Conservation (phyloP, 345 rosid genomes). For the Streptanthus diversifolius region DNA sequence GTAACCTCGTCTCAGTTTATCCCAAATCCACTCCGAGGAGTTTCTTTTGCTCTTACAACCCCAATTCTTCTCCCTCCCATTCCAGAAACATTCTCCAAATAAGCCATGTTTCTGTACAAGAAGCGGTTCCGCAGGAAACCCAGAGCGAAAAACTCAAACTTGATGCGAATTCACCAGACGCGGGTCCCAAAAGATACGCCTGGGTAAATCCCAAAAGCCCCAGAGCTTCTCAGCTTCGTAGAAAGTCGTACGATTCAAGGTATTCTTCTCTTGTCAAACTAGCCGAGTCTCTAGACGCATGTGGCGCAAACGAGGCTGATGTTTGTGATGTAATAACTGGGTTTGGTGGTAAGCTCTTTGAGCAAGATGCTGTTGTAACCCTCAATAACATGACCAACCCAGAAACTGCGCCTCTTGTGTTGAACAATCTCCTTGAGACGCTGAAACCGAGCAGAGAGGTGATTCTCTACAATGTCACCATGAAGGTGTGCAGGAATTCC, state of each 20-base stretch:
- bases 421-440: slow-evolving; percentile 46
- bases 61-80: slow-evolving; percentile 24
- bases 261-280: slow-evolving; percentile 58
- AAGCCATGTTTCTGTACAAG: slow-evolving; percentile 52
- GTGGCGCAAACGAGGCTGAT: slow-evolving; percentile 39
- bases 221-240: slow-evolving; percentile 61
- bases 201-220: slow-evolving; percentile 92
- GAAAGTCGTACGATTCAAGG: slow-evolving; percentile 70
- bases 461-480: slow-evolving; percentile 72
- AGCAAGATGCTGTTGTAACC: slow-evolving; percentile 79
- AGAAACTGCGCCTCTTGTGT: slow-evolving; percentile 52
- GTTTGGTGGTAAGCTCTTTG: slow-evolving; percentile 49
- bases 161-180: slow-evolving; percentile 30
- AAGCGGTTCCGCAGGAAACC: slow-evolving; percentile 34
- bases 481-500: slow-evolving; percentile 67
- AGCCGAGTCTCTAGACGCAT: slow-evolving; percentile 57
- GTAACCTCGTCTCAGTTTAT: slow-evolving; percentile 32
- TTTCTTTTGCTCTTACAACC: slow-evolving; percentile 27
- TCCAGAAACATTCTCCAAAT: slow-evolving; percentile 37
- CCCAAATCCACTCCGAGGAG: slow-evolving; percentile 34
- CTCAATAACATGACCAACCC: slow-evolving; percentile 82
- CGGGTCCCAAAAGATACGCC: slow-evolving; percentile 40
- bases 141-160: slow-evolving; percentile 10
- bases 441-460: slow-evolving; percentile 46
- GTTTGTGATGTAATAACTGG: slow-evolving; percentile 43